phyloP scores from a whole-genome alignment of 2,329 filamentous ascomycete genomes.

The Huntiella moniliformis region DNA sequence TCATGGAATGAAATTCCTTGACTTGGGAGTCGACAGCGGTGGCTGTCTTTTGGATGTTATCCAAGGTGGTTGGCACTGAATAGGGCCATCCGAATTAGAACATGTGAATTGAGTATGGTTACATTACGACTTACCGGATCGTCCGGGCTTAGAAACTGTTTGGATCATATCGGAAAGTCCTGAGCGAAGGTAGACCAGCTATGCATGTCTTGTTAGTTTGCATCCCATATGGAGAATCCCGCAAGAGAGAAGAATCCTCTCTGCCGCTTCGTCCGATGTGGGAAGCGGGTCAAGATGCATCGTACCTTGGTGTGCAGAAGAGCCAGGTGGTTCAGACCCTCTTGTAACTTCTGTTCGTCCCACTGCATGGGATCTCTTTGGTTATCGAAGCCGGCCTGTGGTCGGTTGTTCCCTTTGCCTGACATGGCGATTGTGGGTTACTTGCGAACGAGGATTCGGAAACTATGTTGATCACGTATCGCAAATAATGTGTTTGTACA shows the following conservation, averaged over 20 bases:
- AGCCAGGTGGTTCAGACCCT: constrained; percentile 11
- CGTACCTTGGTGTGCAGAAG: constrained; percentile 11
- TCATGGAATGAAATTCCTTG: constrained; percentile 29
- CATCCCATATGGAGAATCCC: background rate
- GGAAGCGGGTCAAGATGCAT: constrained; percentile 4
- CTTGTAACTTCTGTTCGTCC: constrained; percentile 10
- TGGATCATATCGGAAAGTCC: constrained; percentile 10
- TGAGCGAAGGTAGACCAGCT: constrained; percentile 11
- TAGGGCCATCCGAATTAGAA: background rate
- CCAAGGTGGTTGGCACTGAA: constrained; percentile 26
- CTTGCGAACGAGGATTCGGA: background rate
- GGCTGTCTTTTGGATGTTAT: constrained; percentile 17
- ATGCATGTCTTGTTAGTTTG: background rate
- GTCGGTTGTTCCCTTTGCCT: constrained; percentile 5
- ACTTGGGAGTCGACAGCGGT: constrained; percentile 16
- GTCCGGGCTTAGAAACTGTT: constrained; percentile 7
- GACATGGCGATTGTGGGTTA: constrained; percentile 4
- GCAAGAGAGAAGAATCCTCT: no score
- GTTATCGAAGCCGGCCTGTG: no score
- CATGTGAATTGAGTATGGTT: background rate
- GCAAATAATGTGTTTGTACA: no score
- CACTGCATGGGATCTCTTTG: constrained; percentile 4
- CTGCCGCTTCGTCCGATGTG: background rate
- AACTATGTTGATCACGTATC: no score
- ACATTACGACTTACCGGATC: constrained; percentile 5